These are phyloP conservation scores for Backusella tarrabulga DNA, from an alignment of 192 early-diverging fungal species.

Conservation along the genomic window DNA sequence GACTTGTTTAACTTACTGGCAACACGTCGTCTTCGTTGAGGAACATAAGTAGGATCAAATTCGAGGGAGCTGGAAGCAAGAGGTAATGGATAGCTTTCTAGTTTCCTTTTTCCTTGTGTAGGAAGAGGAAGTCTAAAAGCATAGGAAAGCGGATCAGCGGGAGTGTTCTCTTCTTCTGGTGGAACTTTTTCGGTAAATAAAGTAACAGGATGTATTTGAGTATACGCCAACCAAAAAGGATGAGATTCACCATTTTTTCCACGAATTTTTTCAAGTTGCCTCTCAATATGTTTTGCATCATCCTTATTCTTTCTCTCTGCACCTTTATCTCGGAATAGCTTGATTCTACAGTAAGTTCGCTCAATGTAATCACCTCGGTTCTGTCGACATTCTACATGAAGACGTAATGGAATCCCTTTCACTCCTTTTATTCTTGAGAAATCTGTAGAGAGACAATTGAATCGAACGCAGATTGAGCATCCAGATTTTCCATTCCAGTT, in stretches of 20 bases:
- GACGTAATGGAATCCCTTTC: constrained; percentile 71
- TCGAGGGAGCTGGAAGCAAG: constrained; percentile 35
- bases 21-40: constrained; percentile 36
- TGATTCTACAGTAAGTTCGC: constrained; percentile 58
- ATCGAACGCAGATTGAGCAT: constrained; percentile 64
- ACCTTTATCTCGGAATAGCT: constrained; percentile 77
- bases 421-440: constrained; percentile 81
- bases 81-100: not conserved
- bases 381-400: constrained; percentile 42
- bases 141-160: not conserved
- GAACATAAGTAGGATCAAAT: constrained; percentile 66
- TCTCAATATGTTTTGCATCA: constrained; percentile 70
- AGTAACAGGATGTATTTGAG: constrained; percentile 28
- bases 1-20: constrained; percentile 29
- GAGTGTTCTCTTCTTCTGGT: not conserved
- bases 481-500: constrained; percentile 67
- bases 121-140: not conserved
- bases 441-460: constrained; percentile 77
- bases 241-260: constrained; percentile 50
- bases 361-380: constrained; percentile 38
- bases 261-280: constrained; percentile 60
- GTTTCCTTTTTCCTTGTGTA: not conserved
- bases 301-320: constrained; percentile 81
- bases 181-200: constrained; percentile 27
- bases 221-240: constrained; percentile 22